Evolutionary conservation across 345 rosid genomes (phyloP).

Genomic region (Eucalyptus pauciflora): DNA sequence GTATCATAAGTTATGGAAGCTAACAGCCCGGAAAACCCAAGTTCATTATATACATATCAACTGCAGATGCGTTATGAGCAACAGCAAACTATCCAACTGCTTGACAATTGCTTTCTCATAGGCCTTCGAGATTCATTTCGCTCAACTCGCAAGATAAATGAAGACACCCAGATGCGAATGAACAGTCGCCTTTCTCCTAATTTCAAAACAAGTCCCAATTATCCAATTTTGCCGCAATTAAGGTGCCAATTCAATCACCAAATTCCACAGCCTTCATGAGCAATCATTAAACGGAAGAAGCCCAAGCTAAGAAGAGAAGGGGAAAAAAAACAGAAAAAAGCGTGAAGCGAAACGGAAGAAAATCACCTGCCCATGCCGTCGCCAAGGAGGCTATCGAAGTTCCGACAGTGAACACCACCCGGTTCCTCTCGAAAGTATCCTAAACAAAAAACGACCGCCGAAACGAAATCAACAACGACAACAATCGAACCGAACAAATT

Average conservation of each 20-base stretch:
- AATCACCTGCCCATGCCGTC: constrained; percentile 80
- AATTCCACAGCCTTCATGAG: background rate
- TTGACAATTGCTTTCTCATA: background rate
- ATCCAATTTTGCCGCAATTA: background rate
- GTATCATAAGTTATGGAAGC: background rate
- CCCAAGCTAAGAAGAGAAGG: background rate
- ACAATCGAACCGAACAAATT: background rate
- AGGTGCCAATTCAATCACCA: background rate
- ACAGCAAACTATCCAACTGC: background rate
- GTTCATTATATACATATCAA: background rate
- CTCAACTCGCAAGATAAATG: background rate
- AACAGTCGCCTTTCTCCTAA: background rate
- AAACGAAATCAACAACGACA: background rate
- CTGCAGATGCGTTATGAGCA: background rate
- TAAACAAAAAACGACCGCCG: constrained; percentile 1
- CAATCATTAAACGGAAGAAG: accelerated
- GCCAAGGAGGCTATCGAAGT: constrained; percentile 90
- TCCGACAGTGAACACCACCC: constrained; percentile 78
- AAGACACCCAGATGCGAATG: background rate
- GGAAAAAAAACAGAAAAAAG: background rate
- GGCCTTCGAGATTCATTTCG: background rate
- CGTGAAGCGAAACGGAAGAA: background rate
- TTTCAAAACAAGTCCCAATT: background rate
- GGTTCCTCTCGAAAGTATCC: constrained; percentile 88
- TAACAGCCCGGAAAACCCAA: background rate